Percentiles rank a stretch among this genome's conserved stretches.
These are phyloP conservation scores for Gossypium mustelinum DNA, from an alignment of 345 rosid genomes.

Conservation along the genomic window DNA sequence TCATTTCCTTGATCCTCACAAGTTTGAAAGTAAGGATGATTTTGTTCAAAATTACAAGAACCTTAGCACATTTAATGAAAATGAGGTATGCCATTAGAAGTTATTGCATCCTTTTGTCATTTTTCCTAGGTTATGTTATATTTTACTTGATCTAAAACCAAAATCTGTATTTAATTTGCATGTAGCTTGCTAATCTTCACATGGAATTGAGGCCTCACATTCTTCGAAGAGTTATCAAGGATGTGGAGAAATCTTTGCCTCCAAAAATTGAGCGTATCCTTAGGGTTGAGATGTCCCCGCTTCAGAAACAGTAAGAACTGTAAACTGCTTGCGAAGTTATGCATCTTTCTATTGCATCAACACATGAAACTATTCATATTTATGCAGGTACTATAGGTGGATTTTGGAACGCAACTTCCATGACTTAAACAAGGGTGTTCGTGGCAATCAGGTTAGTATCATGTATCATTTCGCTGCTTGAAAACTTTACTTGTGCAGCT, in stretches of 20 bases:
- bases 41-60: slow-evolving; percentile 94
- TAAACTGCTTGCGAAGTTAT: not conserved
- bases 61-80: slow-evolving; percentile 92
- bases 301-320: slow-evolving; percentile 84
- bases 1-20: slow-evolving; percentile 88
- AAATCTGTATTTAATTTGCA: slow-evolving; percentile 16
- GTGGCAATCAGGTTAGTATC: slow-evolving; percentile 86
- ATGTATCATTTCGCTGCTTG: slow-evolving; percentile 14
- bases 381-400: slow-evolving; percentile 90
- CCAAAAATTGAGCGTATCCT: slow-evolving; percentile 97
- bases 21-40: slow-evolving; percentile 88
- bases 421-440: slow-evolving; percentile 96
- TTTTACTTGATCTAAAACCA: not conserved
- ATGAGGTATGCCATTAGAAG: slow-evolving; percentile 46
- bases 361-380: not conserved
- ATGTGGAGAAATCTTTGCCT: slow-evolving; percentile 97
- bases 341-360: not conserved
- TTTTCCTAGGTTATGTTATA: not conserved
- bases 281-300: slow-evolving; percentile 99
- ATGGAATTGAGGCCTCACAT: slow-evolving; percentile 96
- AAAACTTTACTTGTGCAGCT: slow-evolving; percentile 4
- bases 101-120: slow-evolving; percentile 3
- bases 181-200: slow-evolving; percentile 94
- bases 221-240: slow-evolving; percentile 94
- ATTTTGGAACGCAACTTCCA: slow-evolving; percentile 96